These are phyloP conservation scores for Penicillium subrubescens DNA, from an alignment of 495 filamentous ascomycete genomes.

Conservation along the genomic window DNA sequence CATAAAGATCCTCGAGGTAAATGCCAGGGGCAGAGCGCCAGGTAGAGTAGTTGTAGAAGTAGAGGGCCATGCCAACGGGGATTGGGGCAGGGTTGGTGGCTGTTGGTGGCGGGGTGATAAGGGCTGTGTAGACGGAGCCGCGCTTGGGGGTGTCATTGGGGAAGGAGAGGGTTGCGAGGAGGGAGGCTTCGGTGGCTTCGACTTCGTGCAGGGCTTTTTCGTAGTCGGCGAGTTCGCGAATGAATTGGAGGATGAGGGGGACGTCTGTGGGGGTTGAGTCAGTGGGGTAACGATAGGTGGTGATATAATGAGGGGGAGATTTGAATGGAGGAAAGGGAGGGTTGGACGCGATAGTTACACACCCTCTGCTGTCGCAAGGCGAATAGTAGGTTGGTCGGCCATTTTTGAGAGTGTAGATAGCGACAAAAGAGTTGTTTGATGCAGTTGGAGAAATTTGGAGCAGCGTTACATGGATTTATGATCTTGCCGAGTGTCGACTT, in stretches of 20 bases:
- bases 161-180: constrained; percentile 79
- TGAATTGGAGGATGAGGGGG: constrained; percentile 75
- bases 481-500: background rate
- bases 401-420: constrained; percentile 12
- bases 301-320: background rate
- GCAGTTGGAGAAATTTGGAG: constrained; percentile 5
- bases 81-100: constrained; percentile 29
- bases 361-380: constrained; percentile 52
- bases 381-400: constrained; percentile 46
- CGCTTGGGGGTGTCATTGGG: constrained; percentile 45
- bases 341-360: constrained; percentile 3
- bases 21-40: constrained; percentile 87
- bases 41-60: constrained; percentile 77
- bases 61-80: constrained; percentile 63
- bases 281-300: constrained; percentile 12
- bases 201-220: constrained; percentile 72
- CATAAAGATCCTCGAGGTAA: constrained; percentile 92
- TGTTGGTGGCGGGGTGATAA: constrained; percentile 39
- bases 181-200: constrained; percentile 73
- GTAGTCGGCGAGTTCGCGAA: constrained; percentile 86
- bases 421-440: background rate
- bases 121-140: constrained; percentile 47
- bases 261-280: constrained; percentile 60
- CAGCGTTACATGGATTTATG: background rate
- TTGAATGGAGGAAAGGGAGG: background rate